Base-by-base conservation (phyloP, 768 basidiomycete genomes). In the Leucocoprinus sp. region DNA sequence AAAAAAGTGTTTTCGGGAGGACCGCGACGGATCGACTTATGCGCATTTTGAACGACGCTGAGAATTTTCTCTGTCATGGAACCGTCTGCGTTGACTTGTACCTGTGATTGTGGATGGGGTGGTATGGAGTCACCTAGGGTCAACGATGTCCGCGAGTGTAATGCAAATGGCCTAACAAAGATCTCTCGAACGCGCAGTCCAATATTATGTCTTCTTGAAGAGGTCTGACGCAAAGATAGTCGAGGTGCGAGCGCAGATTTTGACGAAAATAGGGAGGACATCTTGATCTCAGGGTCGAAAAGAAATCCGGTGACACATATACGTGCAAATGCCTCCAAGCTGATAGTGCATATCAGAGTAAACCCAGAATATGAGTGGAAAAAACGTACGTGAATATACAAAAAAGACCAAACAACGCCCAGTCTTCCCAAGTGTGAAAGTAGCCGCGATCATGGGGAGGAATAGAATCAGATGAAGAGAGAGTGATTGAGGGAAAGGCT, bases 341-440 rank as follows among this genome's bases (percentile, higher is more conserved):
- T 91, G 51, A 6, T n/a, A 18, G 28, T n/a, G 19, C 23, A 53
- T 17, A 59, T 52, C 46, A 31, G 44, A 4, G 11, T 18, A 33
- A 19, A 11, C 37, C 23, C n/a, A n/a, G 26, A 41, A 17, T 24
- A 12, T 27, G 26, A 39, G 26, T 34, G n/a, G 24, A 39, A 14
- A 34, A 17, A 11, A 74, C 82, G 56, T 65, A 84, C 85, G 91
- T 92, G 72, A 91, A 97, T 54, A 88, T 55, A 48, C 82, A 64
- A 64, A 97, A 97, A 43, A 97, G 65, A 15, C 57, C 74, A 60
- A 97, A 89, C n/a, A 97, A 67, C 15, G 71, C 80, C 56, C 77
- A 83, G 61, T 97, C 93, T 56, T 93, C 90, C 93, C 93, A 97
- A 9, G 64, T 52, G 49, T 83, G 78, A 64, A 97, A 96, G 66